Base-by-base conservation (phyloP, 192 early-diverging fungal species). In the Backusella tuberculispora region DNA sequence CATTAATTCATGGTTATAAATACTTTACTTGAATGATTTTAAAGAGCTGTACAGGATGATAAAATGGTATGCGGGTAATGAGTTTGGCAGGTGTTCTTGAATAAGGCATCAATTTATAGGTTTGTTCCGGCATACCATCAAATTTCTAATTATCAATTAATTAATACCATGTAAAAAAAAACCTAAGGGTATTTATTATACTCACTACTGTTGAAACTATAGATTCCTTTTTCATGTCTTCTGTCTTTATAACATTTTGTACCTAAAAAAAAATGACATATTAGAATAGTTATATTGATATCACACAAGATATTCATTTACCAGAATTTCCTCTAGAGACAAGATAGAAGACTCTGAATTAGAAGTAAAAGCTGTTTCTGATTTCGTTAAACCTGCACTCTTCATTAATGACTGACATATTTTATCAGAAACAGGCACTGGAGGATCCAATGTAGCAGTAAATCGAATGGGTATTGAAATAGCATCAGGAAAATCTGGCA, bases 21-120 rank as follows among this genome's bases (percentile, higher is more conserved):
- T 34, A 34, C 29, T 34, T 21, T 69, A 80, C 79, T 72, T 74
- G 74, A 26, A 71, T 63, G 41, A 80, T 80, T 44, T 48, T 63
- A 74, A 63, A 76, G 6, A 80, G 56, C 41, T 80, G 79, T 15
- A 45, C 71, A 63, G 75, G 79, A 44, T 80, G 79, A 6, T 73
- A 46, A n/a, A 80, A 80, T 19, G 79, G 75, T 24, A 80, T 72
- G 5, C 79, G 74, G 15, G 69, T 41, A 10, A 80, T 8, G 13
- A 80, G 44, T 73, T 76, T 80, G 37, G 71, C 79, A 73, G 47
- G 29, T 29, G 71, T 73, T 19, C 34, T 21, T 63, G 46, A 46
- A 45, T 29, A 29, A 1, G 44, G 29, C 37, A 73, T 46, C 76
- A 64, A 63, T 63, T 78, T 63, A 46, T 78, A 78, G 10, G 37